phyloP scores from a whole-genome alignment of 2,329 filamentous ascomycete species.

The Sarocladium kiliense region DNA sequence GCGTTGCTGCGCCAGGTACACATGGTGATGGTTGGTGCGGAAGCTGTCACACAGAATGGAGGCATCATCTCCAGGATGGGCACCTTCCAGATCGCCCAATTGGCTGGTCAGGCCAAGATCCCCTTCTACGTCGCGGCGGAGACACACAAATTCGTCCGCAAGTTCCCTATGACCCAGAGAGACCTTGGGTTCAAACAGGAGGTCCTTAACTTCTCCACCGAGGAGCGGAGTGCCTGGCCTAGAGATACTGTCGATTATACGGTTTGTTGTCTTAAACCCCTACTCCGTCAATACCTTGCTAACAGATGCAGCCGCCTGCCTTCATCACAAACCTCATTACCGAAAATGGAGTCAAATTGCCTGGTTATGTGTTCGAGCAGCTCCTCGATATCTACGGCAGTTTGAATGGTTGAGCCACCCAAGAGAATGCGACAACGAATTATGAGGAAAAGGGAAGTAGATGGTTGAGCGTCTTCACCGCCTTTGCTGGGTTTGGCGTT shows the following conservation, averaged over 20 bases:
- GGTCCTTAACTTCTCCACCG: conserved; percentile 66
- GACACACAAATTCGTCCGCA: conserved; percentile 91
- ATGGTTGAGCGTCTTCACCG: no score
- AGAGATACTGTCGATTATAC: conserved; percentile 66
- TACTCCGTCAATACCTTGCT: no score
- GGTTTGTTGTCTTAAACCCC: conserved; percentile 35
- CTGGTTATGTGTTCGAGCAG: conserved; percentile 65
- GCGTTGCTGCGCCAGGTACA: conserved; percentile 51
- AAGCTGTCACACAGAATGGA: conserved; percentile 91
- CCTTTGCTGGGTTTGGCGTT: no score
- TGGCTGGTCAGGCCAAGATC: conserved; percentile 65
- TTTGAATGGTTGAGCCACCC: conserved; percentile 32
- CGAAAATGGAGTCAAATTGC: conserved; percentile 66
- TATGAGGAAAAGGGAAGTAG: no score
- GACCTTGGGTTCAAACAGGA: conserved; percentile 76
- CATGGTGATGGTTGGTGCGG: conserved; percentile 62
- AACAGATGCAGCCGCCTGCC: conserved; percentile 62
- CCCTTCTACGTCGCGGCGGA: conserved; percentile 90
- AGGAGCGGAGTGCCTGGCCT: conserved; percentile 37
- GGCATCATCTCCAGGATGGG: conserved; percentile 88
- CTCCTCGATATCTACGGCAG: conserved; percentile 58
- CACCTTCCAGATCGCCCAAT: conserved; percentile 75
- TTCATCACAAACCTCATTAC: conserved; percentile 70
- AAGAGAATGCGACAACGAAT: no score
- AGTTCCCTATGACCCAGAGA: conserved; percentile 77